phyloP scores from a whole-genome alignment of 225 moss, liverwort and hornwort genomes.

The Takakia lepidozioides region DNA sequence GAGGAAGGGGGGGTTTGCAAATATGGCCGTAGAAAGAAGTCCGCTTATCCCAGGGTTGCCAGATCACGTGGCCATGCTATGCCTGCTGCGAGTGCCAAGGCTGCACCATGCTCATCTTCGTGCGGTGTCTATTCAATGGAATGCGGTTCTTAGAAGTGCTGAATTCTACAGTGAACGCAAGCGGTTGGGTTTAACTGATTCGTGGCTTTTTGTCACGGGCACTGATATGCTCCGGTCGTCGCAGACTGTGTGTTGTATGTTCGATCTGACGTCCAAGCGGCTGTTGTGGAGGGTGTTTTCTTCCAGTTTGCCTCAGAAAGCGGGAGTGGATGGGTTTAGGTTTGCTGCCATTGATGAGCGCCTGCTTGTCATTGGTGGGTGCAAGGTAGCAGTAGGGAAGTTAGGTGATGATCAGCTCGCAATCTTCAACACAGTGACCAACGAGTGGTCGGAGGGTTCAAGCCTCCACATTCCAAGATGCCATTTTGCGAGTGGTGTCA shows the following conservation, averaged over 20 bases:
- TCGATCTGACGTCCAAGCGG: background rate
- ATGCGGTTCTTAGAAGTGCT: background rate
- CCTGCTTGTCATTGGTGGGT: conserved; percentile 1
- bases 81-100: conserved; percentile 5
- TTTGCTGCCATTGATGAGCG: too few relatives aligned
- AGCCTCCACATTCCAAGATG: background rate
- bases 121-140: background rate
- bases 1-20: too few relatives aligned
- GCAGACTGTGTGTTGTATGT: background rate
- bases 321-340: conserved; percentile 4
- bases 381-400: background rate
- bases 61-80: conserved; percentile 3
- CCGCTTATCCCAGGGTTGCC: conserved; percentile 1
- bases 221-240: conserved; percentile 1
- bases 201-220: conserved; percentile 3
- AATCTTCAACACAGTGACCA: conserved; percentile 1
- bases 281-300: conserved; percentile 1
- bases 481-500: conserved; percentile 1
- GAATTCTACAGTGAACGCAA: conserved; percentile 1
- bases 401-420: background rate
- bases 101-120: background rate
- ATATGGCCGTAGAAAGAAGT: background rate
- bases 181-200: conserved; percentile 1
- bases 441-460: background rate
- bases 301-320: background rate